Evolutionary conservation across 1,139 yeast species (phyloP), one percentile per base, ranked within the genome.

Genomic region (Yarrowia galli): DNA sequence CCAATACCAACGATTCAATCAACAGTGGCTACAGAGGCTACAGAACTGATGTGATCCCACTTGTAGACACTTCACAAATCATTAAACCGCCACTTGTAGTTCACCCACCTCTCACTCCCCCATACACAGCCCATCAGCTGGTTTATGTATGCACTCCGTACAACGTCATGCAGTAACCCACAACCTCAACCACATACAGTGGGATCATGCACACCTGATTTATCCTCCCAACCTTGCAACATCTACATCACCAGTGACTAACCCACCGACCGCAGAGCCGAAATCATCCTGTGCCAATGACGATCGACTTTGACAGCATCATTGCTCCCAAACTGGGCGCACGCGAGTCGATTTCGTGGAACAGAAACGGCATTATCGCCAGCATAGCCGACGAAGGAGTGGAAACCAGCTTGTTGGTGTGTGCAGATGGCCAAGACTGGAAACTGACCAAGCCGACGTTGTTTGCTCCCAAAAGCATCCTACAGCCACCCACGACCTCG

Each of bases 301-400:
- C 66, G 20, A 61, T 61, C 56, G 66, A 61, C 46, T 61, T 61
- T 22, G 66, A 61, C 35, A 61, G 56, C 46, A 46, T 61, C 66
- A 48, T 61, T n/a, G 54, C 56, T 13, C 56, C 54, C 10, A 46
- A 61, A 16, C 56, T 61, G 46, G 66, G 66, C 18, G 54, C 56
- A 1, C 54, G 66, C 20, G 66, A 61, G 66, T 36, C 54, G 15
- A 48, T 61, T 10, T 46, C 66, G 25, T 90, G 96, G 96, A 88
- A 92, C 22, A 83, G 85, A 70, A 87, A 87, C 73, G 96, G 96
- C 20, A 86, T 88, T 73, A 82, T 90, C 28, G 95, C 93, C 1
- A 89, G 86, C 72, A 79, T 85, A 5, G 71, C 78, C 22, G 80
- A 69, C 42, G 78, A 75, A 66, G 76, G 68, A 65, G 79, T 89